Percentiles rank a stretch among this genome's conserved stretches.
Conservation (phyloP, 305 asterid species). For the Striga hermonthica region DNA sequence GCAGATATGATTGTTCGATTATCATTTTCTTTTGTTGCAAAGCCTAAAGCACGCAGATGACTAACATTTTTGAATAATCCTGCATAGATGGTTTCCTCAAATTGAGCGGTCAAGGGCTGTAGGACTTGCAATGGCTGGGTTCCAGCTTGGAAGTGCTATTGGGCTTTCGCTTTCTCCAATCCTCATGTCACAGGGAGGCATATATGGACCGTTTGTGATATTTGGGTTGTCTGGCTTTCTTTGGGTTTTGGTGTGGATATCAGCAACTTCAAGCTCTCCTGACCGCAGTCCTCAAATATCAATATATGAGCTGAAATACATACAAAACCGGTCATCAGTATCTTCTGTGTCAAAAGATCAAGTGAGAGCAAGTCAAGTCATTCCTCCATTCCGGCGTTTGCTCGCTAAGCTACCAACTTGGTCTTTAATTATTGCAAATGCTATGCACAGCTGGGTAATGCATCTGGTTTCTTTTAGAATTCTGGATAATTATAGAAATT, state of each 20-base stretch:
- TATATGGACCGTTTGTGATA: slow-evolving; percentile 90
- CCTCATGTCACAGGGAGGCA: slow-evolving; percentile 87
- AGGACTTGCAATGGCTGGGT: slow-evolving; percentile 99
- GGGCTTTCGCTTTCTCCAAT: slow-evolving; percentile 95
- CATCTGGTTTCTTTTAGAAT: slow-evolving; percentile 23
- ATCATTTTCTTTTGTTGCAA: not conserved
- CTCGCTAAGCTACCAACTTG: slow-evolving; percentile 95
- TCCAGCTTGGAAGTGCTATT: slow-evolving; percentile 98
- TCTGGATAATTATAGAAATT: slow-evolving; percentile 9
- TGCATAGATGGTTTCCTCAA: slow-evolving; percentile 85
- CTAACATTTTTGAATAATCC: slow-evolving; percentile 22
- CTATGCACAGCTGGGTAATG: slow-evolving; percentile 98
- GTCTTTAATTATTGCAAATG: slow-evolving; percentile 87
- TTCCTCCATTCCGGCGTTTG: slow-evolving; percentile 81
- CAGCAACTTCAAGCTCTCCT: slow-evolving; percentile 90
- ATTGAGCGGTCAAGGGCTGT: slow-evolving; percentile 94
- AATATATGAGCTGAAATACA: slow-evolving; percentile 61
- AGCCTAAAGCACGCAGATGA: not conserved
- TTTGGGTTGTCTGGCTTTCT: slow-evolving; percentile 85
- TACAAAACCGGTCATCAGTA: slow-evolving; percentile 51
- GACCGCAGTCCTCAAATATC: slow-evolving; percentile 74
- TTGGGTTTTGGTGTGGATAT: slow-evolving; percentile 89
- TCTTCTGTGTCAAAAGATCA: slow-evolving; percentile 40
- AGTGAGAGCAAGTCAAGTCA: slow-evolving; percentile 41
- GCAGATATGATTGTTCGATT: slow-evolving; percentile 4